Evolutionary conservation across 768 basidiomycete species (phyloP), one percentile per base, ranked within the genome.

Genomic region (Holtermanniella nyarrowii): DNA sequence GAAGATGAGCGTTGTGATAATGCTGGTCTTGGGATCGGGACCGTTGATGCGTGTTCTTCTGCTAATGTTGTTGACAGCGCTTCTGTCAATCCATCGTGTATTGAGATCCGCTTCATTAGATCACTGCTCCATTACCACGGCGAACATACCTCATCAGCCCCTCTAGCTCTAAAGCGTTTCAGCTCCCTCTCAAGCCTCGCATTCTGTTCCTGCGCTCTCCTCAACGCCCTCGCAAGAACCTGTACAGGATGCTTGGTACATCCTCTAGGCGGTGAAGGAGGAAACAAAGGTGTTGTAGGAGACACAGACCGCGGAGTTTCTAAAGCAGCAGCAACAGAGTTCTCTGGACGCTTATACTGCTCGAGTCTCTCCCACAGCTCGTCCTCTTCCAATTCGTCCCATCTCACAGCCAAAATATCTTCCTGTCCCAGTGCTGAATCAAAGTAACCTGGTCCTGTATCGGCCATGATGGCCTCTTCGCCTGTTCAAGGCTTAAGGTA

Each of bases 61-160:
- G 51, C 61, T n/a, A 69, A 52, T 0, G 61, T 60, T 18, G 68
- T 67, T 20, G 65, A 67, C n/a, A 69, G 52, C 5, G 68, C 68
- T 55, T 69, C 68, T 40, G 59, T 58, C 1, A 69, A 46, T 40
- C 53, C 59, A 26, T 69, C 65, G 49, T 67, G 65, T 20, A 69
- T 56, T 4, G 62, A 61, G 5, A 53, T 45, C 61, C 54, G 22
- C 5, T 7, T 16, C 27, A 44, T 46, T 12, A 23, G 21, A 18
- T 50, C 11, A 24, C 49, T 26, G 26, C 20, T 4, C 26, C 5
- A 46, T 25, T 40, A 24, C 22, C 10, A 48, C 44, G 37, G 44
- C 24, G 18, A 5, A 47, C 56, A 49, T 42, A 58, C 61, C 43
- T 49, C 49, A 48, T 57, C 58, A 3, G 46, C 53, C 3, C 42